A percentile compares a stretch with the other conserved stretches of the same genome.
phyloP scores from a whole-genome alignment of 2,329 filamentous ascomycete species.

The Paraconiothyrium brasiliense region DNA sequence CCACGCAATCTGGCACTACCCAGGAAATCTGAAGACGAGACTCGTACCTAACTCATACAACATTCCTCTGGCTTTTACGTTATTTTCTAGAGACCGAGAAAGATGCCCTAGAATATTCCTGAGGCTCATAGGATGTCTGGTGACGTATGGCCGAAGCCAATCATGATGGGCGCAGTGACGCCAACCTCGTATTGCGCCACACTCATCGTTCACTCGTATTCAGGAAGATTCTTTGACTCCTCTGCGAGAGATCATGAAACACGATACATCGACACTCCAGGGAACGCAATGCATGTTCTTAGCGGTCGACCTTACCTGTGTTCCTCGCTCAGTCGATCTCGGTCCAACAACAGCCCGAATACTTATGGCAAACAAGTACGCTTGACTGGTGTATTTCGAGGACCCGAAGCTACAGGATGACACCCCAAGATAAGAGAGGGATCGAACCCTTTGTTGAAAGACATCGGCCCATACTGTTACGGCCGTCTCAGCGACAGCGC shows the following conservation, averaged over 20 bases:
- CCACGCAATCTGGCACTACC: too few relatives aligned
- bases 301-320: too few relatives aligned
- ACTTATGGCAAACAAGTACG: too few relatives aligned
- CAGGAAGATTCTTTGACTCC: not conserved
- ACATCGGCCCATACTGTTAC: not conserved
- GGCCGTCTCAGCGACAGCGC: not conserved
- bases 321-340: not conserved
- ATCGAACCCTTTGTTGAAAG: constrained; percentile 4
- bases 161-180: constrained; percentile 1
- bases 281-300: too few relatives aligned
- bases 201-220: not conserved
- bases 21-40: too few relatives aligned
- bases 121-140: too few relatives aligned
- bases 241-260: not conserved
- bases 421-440: not conserved
- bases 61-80: too few relatives aligned
- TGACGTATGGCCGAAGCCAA: constrained; percentile 1
- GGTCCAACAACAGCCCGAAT: too few relatives aligned
- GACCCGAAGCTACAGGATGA: not conserved
- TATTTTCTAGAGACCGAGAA: too few relatives aligned
- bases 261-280: not conserved
- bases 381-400: too few relatives aligned
- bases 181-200: constrained; percentile 16
- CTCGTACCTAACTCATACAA: too few relatives aligned
- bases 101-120: too few relatives aligned